Evolutionary conservation across 805 yeast species (phyloP).

Genomic region (Candida maris): DNA sequence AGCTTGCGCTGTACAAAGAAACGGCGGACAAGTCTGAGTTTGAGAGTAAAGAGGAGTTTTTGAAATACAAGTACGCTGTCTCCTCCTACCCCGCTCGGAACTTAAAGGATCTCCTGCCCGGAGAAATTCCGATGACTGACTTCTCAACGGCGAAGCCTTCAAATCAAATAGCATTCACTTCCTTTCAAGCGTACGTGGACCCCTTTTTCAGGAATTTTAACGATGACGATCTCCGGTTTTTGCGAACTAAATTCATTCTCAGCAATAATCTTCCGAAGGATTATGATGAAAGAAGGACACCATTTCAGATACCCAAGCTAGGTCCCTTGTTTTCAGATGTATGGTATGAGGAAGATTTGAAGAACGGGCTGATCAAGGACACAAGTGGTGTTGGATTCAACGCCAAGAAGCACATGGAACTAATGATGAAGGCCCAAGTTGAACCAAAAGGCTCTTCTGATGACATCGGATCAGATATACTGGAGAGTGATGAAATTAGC

Average conservation of each 20-base stretch:
- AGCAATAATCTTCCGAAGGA: conserved; percentile 44
- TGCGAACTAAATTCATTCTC: conserved; percentile 57
- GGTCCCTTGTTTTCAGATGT: conserved; percentile 79
- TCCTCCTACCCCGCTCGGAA: conserved; percentile 85
- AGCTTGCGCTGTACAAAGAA: conserved; percentile 30
- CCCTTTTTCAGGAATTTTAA: conserved; percentile 72
- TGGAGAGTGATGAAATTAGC: conserved; percentile 73
- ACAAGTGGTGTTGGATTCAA: conserved; percentile 13
- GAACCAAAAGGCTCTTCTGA: conserved; percentile 59
- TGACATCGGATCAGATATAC: conserved; percentile 51
- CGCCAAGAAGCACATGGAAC: conserved; percentile 20
- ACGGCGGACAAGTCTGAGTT: conserved; percentile 65
- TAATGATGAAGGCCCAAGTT: conserved; percentile 20
- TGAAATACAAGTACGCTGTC: conserved; percentile 78
- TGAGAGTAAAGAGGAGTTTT: conserved; percentile 48
- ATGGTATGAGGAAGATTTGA: conserved; percentile 81
- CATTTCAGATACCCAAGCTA: conserved; percentile 78
- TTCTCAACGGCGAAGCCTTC: conserved; percentile 79
- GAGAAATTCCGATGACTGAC: conserved; percentile 82
- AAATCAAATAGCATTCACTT: conserved; percentile 88
- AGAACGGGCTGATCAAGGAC: conserved; percentile 24
- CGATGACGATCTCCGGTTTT: conserved; percentile 78
- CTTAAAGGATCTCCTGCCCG: conserved; percentile 74
- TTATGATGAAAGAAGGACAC: conserved; percentile 65
- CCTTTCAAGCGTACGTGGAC: conserved; percentile 82